These are phyloP conservation scores for Aspergillus piperis DNA, from an alignment of 2,329 filamentous ascomycete genomes.

Conservation along the genomic window DNA sequence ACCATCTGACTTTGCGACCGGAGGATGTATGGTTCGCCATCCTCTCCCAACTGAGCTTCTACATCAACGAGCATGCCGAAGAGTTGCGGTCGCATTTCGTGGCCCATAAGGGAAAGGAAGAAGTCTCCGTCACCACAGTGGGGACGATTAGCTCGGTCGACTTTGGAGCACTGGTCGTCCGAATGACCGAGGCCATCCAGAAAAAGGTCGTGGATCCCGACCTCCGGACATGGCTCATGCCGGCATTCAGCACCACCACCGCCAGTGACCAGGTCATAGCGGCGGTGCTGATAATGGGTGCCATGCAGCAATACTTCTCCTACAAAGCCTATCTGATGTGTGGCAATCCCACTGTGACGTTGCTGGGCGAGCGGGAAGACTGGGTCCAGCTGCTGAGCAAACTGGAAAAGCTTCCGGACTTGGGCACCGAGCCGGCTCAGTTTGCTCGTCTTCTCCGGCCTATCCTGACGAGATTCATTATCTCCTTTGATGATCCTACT, in stretches of 20 bases:
- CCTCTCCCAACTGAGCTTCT: constrained; percentile 50
- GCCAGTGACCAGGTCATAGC: constrained; percentile 47
- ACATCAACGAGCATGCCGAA: constrained; percentile 51
- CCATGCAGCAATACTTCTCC: constrained; percentile 53
- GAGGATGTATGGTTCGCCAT: constrained; percentile 59
- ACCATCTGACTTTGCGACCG: constrained; percentile 51
- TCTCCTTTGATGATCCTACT: constrained; percentile 13
- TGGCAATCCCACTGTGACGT: constrained; percentile 56
- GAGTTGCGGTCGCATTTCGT: constrained; percentile 49
- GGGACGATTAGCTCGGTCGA: constrained; percentile 11
- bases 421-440: constrained; percentile 46
- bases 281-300: constrained; percentile 54
- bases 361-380: constrained; percentile 52
- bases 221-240: constrained; percentile 53
- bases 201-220: constrained; percentile 45
- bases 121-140: constrained; percentile 35
- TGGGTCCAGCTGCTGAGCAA: constrained; percentile 47
- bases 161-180: constrained; percentile 31
- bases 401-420: constrained; percentile 47
- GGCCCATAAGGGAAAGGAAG: constrained; percentile 44
- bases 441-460: constrained; percentile 47
- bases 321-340: constrained; percentile 39
- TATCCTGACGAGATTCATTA: constrained; percentile 50
- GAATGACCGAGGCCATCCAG: constrained; percentile 45
- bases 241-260: constrained; percentile 55